phyloP scores from a whole-genome alignment of 768 basidiomycete genomes.

The Amanita brunnescens region DNA sequence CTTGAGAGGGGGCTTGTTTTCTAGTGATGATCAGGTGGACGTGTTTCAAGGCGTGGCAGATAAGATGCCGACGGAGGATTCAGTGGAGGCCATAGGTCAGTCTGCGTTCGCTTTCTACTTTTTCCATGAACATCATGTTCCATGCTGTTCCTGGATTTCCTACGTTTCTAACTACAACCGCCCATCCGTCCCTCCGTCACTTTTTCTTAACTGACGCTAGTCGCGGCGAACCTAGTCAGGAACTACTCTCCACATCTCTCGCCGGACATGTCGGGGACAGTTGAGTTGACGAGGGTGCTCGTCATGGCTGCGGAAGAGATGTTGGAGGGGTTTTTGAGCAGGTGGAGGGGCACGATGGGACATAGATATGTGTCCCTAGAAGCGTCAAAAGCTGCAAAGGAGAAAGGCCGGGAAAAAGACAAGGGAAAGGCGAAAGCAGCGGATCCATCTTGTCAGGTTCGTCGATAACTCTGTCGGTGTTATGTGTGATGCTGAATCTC shows the following conservation, averaged over 20 bases:
- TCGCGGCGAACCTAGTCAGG: conserved; percentile 81
- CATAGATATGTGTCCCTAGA: conserved; percentile 21
- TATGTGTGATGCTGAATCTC: neutral
- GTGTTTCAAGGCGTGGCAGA: conserved; percentile 71
- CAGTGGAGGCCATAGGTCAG: conserved; percentile 84
- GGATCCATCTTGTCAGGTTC: conserved; percentile 3
- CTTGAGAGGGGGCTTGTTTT: conserved; percentile 59
- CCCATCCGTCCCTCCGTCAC: neutral
- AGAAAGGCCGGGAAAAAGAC: conserved; percentile 11
- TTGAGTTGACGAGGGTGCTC: conserved; percentile 58
- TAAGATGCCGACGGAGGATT: conserved; percentile 57
- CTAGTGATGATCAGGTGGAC: conserved; percentile 45
- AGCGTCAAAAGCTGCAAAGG: conserved; percentile 3
- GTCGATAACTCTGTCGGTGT: neutral
- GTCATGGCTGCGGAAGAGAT: conserved; percentile 62
- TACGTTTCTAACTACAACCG: neutral
- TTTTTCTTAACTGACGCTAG: conserved; percentile 52
- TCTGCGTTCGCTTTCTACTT: conserved; percentile 20
- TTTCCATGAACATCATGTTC: conserved; percentile 11
- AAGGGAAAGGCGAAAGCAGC: conserved; percentile 13
- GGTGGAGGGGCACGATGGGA: conserved; percentile 42
- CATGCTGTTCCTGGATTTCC: neutral
- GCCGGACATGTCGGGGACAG: conserved; percentile 62
- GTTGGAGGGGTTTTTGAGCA: conserved; percentile 61
- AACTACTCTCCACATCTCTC: conserved; percentile 86